phyloP scores from a whole-genome alignment of 2,329 filamentous ascomycete genomes.

The Calonectria pseudoreteaudii region DNA sequence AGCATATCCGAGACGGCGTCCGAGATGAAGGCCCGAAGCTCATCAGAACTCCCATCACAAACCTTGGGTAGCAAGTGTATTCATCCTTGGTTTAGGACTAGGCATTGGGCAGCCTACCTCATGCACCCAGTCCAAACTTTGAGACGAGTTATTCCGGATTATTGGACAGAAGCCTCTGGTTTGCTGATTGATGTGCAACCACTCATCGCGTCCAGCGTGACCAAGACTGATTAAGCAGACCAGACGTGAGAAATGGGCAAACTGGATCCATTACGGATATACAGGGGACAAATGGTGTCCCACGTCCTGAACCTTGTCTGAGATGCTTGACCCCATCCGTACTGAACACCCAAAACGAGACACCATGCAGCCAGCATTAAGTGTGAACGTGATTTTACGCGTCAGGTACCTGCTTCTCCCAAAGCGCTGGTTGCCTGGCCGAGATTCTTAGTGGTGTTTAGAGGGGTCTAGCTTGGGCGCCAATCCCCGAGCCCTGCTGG shows the following conservation, averaged over 20 bases:
- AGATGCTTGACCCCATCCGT: constrained; percentile 3
- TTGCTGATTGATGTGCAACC: constrained; percentile 46
- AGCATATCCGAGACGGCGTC: constrained; percentile 27
- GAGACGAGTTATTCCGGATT: constrained; percentile 29
- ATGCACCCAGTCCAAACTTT: constrained; percentile 30
- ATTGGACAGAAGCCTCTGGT: constrained; percentile 18
- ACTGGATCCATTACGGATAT: constrained; percentile 6
- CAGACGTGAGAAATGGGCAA: constrained; percentile 4
- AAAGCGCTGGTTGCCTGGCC: constrained; percentile 37
- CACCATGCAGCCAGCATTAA: constrained; percentile 1
- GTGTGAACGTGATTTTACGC: constrained; percentile 38
- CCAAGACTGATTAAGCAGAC: constrained; percentile 41
- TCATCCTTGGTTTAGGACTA: background rate
- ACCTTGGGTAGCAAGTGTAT: background rate
- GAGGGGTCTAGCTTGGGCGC: constrained; percentile 28
- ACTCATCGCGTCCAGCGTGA: constrained; percentile 36
- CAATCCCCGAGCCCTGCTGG: constrained; percentile 22
- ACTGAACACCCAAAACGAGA: constrained; percentile 7
- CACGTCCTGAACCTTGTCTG: background rate
- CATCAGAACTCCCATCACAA: constrained; percentile 38
- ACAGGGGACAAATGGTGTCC: background rate
- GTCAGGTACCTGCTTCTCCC: constrained; percentile 31
- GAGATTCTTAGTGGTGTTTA: constrained; percentile 29
- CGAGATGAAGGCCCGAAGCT: constrained; percentile 24
- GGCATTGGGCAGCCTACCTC: background rate